Conservation (phyloP, 1,284 basidiomycete genomes). For the Violaceomyces palustris region DNA sequence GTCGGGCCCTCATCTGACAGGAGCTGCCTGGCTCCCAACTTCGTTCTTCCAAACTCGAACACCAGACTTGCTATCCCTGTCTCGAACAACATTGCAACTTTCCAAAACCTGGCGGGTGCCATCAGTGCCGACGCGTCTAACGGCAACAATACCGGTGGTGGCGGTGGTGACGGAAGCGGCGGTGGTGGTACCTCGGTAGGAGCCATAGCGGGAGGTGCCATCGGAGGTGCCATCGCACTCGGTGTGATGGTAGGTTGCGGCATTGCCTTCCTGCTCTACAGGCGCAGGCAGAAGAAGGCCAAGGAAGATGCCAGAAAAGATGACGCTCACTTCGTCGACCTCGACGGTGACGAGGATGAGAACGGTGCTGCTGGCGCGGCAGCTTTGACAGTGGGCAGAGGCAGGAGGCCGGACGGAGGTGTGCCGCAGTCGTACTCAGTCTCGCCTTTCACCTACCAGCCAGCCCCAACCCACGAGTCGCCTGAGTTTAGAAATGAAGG, state of each 20-base stretch:
- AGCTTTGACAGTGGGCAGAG: neutral
- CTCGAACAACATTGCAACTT: conserved; percentile 14
- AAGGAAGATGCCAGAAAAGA: conserved; percentile 27
- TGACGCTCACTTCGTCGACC: conserved; percentile 34
- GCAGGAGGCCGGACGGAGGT: neutral
- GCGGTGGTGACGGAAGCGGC: conserved; percentile 1
- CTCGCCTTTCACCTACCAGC: conserved; percentile 32
- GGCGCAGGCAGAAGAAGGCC: conserved; percentile 23
- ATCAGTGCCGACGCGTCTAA: conserved; percentile 3
- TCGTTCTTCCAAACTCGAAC: conserved; percentile 3
- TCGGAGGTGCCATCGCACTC: conserved; percentile 34
- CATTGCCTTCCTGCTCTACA: conserved; percentile 24
- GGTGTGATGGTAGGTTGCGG: conserved; percentile 22
- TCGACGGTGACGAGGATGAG: conserved; percentile 35
- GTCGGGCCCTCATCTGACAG: conserved; percentile 7
- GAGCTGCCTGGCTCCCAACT: conserved; percentile 10
- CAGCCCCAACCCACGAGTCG: too few species aligned
- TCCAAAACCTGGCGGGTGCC: conserved; percentile 26
- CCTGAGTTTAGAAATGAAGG: too few species aligned
- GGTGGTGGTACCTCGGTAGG: conserved; percentile 6
- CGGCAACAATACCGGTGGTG: neutral
- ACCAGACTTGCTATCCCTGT: conserved; percentile 7
- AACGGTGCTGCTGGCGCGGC: conserved; percentile 1
- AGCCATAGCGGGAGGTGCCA: conserved; percentile 37
- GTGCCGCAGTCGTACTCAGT: conserved; percentile 12